Conservation (phyloP, 768 basidiomycete species). For the Paxillus ammoniavirescens region DNA sequence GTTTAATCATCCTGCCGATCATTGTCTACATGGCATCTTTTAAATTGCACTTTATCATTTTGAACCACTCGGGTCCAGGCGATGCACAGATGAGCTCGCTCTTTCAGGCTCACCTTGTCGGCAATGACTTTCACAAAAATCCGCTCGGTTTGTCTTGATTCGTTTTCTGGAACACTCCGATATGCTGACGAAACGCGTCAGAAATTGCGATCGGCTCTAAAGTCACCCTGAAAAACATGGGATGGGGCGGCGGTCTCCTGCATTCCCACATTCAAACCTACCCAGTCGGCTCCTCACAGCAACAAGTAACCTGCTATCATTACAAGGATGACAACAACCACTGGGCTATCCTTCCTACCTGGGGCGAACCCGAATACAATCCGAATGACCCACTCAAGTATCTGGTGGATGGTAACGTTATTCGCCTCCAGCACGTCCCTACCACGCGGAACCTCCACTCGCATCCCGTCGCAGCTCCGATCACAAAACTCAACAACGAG, state of each 20-base stretch:
- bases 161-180: background rate
- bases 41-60: constrained; percentile 93
- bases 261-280: constrained; percentile 98
- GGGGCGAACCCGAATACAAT: constrained; percentile 72
- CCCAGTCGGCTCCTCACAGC: constrained; percentile 88
- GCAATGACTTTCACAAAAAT: constrained; percentile 90
- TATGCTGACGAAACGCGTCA: constrained; percentile 23
- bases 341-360: constrained; percentile 76
- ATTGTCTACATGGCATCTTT: constrained; percentile 92
- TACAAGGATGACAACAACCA: constrained; percentile 99
- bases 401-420: constrained; percentile 70
- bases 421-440: constrained; percentile 79
- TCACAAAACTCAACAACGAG: constrained; percentile 87
- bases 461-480: constrained; percentile 81
- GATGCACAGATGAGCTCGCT: constrained; percentile 98
- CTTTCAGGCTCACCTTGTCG: constrained; percentile 94
- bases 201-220: constrained; percentile 91
- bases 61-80: constrained; percentile 93
- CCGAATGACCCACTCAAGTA: constrained; percentile 64
- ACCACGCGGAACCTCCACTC: constrained; percentile 94
- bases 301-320: constrained; percentile 98
- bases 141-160: constrained; percentile 64
- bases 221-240: constrained; percentile 94
- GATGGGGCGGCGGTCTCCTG: constrained; percentile 93
- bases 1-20: constrained; percentile 87